Percentiles rank a stretch among this genome's conserved stretches.
phyloP scores from a whole-genome alignment of 139 green algal species.

The Chlorella sp. region DNA sequence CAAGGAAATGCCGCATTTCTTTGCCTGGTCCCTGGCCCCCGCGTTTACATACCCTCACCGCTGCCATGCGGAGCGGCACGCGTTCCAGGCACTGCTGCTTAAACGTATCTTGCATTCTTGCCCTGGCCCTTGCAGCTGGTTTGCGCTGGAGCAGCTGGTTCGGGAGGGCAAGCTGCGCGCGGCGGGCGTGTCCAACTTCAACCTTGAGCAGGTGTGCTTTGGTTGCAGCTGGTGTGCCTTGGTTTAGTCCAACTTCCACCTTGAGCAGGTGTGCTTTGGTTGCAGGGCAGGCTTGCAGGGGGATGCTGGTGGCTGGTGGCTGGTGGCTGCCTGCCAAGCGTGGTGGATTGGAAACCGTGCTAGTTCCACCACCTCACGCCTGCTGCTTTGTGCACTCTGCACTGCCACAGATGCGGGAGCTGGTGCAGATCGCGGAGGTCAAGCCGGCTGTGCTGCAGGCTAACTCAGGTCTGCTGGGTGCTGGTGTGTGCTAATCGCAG shows the following conservation, averaged over 20 bases:
- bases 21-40: too few relatives aligned
- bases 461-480: constrained; percentile 33
- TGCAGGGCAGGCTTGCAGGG: too few relatives aligned
- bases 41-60: not conserved
- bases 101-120: not conserved
- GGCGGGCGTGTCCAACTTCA: constrained; percentile 89
- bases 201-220: constrained; percentile 30
- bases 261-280: constrained; percentile 25
- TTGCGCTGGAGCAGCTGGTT: constrained; percentile 67
- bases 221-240: too few relatives aligned
- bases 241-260: constrained; percentile 84
- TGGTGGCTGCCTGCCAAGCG: too few relatives aligned
- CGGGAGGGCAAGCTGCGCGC: constrained; percentile 44
- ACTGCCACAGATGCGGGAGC: constrained; percentile 58
- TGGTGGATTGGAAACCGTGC: too few relatives aligned
- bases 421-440: constrained; percentile 62
- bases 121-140: constrained; percentile 45
- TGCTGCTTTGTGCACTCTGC: too few relatives aligned
- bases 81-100: not conserved
- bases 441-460: constrained; percentile 73
- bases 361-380: too few relatives aligned
- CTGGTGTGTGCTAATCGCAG: not conserved
- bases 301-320: too few relatives aligned
- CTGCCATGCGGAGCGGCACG: not conserved
- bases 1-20: too few relatives aligned